Percentiles rank a stretch among this genome's conserved stretches.
Conservation (phyloP, 2,329 filamentous ascomycete species). For the Neofusicoccum parvum region DNA sequence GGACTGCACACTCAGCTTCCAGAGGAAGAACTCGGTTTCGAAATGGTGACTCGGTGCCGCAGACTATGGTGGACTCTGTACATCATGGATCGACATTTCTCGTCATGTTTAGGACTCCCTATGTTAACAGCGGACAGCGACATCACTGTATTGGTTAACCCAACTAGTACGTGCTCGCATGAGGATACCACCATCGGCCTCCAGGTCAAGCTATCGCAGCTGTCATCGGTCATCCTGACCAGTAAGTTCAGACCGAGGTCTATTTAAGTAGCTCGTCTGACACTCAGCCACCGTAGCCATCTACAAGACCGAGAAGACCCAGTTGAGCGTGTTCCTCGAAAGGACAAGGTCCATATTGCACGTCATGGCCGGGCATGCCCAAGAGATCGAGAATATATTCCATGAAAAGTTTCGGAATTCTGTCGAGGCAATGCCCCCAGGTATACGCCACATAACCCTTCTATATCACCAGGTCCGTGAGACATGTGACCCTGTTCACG, state of each 20-base stretch:
- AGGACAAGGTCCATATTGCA: not conserved
- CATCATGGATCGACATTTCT: slow-evolving; percentile 1
- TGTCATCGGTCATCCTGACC: not conserved
- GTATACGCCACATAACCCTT: not conserved
- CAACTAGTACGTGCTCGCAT: not conserved
- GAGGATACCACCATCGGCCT: not conserved
- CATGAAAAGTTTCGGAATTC: not conserved
- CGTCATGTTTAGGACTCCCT: not conserved
- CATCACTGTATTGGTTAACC: not conserved
- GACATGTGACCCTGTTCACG: not conserved
- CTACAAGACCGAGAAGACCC: not conserved
- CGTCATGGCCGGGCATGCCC: not conserved
- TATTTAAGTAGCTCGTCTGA: not conserved
- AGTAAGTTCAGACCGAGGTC: not conserved
- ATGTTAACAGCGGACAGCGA: not conserved
- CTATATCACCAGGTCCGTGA: not conserved
- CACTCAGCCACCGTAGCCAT: not conserved
- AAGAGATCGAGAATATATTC: not conserved
- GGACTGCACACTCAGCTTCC: not conserved
- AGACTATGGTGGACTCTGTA: slow-evolving; percentile 1
- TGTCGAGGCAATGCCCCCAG: not conserved
- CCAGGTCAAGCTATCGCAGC: not conserved
- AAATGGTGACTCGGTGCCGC: not conserved
- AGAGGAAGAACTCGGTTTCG: not conserved
- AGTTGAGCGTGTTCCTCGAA: not conserved